Percentiles rank a stretch among this genome's conserved stretches.
Conservation (phyloP, 176 grass and related monocot genomes). For the Dactylis glomerata region DNA sequence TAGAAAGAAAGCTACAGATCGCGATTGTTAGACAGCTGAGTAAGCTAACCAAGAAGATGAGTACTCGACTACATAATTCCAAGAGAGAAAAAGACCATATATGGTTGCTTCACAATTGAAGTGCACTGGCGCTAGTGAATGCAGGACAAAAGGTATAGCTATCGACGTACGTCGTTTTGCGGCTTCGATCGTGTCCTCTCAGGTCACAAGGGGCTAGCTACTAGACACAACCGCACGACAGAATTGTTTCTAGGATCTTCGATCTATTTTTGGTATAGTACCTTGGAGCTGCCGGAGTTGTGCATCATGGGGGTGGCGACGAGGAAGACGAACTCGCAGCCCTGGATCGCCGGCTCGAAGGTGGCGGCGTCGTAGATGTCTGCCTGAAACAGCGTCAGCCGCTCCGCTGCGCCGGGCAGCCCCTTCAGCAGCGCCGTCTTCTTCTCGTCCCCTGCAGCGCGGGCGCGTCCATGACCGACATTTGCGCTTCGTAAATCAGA, state of each 20-base stretch:
- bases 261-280: not conserved
- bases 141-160: not conserved
- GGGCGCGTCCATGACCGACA: too few relatives aligned
- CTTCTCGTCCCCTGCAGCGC: conserved; percentile 33
- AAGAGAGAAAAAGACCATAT: too few relatives aligned
- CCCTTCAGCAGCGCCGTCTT: conserved; percentile 36
- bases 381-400: conserved; percentile 53
- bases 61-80: too few relatives aligned
- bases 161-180: not conserved
- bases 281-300: conserved; percentile 34
- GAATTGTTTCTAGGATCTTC: not conserved
- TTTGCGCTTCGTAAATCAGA: not conserved
- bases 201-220: not conserved
- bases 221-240: too few relatives aligned
- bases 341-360: conserved; percentile 55
- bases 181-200: not conserved
- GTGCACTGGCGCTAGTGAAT: too few relatives aligned
- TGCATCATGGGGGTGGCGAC: conserved; percentile 39
- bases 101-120: too few relatives aligned
- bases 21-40: too few relatives aligned
- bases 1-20: too few relatives aligned
- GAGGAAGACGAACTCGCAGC: conserved; percentile 61
- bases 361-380: conserved; percentile 47
- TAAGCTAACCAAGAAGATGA: too few relatives aligned
- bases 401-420: conserved; percentile 43